phyloP scores from a whole-genome alignment of 23 red algal species.

The Gracilaria gracilis region DNA sequence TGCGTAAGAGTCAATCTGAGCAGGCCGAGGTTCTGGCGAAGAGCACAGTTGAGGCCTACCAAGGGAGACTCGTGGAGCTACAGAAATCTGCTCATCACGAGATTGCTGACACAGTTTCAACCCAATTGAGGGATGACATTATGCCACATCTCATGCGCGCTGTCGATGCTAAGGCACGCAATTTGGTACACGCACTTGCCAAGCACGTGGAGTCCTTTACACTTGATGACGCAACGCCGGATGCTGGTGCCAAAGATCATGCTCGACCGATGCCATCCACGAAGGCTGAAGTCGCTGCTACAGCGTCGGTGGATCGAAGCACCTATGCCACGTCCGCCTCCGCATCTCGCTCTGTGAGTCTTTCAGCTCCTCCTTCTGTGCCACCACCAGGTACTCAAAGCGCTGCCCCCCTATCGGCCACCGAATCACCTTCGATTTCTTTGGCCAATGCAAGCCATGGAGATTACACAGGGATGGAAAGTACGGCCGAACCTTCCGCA shows the following conservation, averaged over 20 bases:
- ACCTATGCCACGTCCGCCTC: not conserved
- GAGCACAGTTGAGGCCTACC: slow-evolving; percentile 60
- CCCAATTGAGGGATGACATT: slow-evolving; percentile 55
- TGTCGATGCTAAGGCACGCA: slow-evolving; percentile 50
- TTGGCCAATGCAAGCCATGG: slow-evolving; percentile 10
- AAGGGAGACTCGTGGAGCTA: slow-evolving; percentile 19
- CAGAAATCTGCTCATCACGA: slow-evolving; percentile 43
- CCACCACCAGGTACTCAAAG: not conserved
- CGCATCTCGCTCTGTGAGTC: slow-evolving; percentile 3
- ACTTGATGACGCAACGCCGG: slow-evolving; percentile 23
- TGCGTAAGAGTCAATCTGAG: slow-evolving; percentile 57
- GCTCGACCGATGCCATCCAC: not conserved
- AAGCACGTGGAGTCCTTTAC: slow-evolving; percentile 69
- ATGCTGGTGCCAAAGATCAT: not conserved
- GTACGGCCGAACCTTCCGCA: slow-evolving; percentile 12
- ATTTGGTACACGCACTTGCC: slow-evolving; percentile 47
- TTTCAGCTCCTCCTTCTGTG: not conserved
- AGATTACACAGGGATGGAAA: slow-evolving; percentile 11
- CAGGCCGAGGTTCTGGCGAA: slow-evolving; percentile 57
- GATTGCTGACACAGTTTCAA: slow-evolving; percentile 51
- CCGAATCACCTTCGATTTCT: not conserved
- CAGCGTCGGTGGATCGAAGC: slow-evolving; percentile 5
- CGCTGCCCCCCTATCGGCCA: not conserved
- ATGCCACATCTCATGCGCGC: slow-evolving; percentile 60
- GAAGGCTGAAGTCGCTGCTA: not conserved